Evolutionary conservation across 192 early-diverging fungal species (phyloP).

Genomic region (Backusella morwellensis): DNA sequence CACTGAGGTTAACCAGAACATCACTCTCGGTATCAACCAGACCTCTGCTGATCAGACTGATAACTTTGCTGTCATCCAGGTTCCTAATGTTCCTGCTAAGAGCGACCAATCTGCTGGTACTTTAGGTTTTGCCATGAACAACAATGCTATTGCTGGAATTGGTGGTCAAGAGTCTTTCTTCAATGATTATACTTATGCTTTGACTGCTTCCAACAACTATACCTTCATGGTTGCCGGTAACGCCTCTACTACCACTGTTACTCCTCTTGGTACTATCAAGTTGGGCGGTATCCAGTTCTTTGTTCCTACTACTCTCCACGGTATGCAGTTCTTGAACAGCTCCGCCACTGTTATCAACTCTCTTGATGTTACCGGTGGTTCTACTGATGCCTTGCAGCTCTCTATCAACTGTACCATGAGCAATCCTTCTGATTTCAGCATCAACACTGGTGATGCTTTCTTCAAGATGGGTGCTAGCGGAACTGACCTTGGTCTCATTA

Average conservation of each 20-base stretch:
- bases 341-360: conserved; percentile 49
- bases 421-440: conserved; percentile 47
- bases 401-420: conserved; percentile 40
- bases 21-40: conserved; percentile 38
- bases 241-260: conserved; percentile 48
- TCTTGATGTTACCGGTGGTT: conserved; percentile 57
- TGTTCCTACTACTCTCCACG: conserved; percentile 45
- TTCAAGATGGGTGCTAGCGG: conserved; percentile 45
- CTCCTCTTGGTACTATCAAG: conserved; percentile 52
- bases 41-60: conserved; percentile 28
- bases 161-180: conserved; percentile 45
- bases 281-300: conserved; percentile 56
- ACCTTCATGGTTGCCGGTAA: conserved; percentile 45
- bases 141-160: conserved; percentile 43
- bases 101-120: conserved; percentile 42
- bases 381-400: conserved; percentile 33
- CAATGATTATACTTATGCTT: conserved; percentile 47
- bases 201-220: conserved; percentile 43
- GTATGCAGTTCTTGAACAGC: conserved; percentile 56
- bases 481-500: conserved; percentile 46
- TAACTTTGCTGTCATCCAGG: conserved; percentile 22
- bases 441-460: conserved; percentile 48
- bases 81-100: conserved; percentile 31
- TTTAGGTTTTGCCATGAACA: conserved; percentile 49
- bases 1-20: conserved; percentile 50